Evolutionary conservation across 75 land plant species (phyloP), one percentile per base, ranked within the genome.

Genomic region (Pinus tabuliformis): DNA sequence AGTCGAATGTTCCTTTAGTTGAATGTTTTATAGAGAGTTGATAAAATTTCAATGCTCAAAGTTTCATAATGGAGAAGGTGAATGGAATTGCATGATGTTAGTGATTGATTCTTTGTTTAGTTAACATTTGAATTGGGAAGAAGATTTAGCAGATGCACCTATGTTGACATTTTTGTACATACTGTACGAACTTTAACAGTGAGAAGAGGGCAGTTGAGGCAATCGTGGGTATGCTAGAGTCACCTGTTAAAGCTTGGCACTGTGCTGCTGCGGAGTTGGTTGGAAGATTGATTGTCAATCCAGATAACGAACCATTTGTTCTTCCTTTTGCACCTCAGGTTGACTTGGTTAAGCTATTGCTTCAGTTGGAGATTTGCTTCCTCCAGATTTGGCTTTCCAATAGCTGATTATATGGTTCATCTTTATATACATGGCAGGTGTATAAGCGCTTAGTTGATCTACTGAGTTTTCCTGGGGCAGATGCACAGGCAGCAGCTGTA

Each of bases 401-500:
- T 20, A 8, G 7, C 9, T 18, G 30, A 6, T 57, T 37, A 62
- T 49, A 49, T 45, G 17, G 58, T 36, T 72, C 42, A 73, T 72
- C 18, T 76, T 24, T 42, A 45, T 22, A 39, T 11, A 24, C 79
- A 57, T 57, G 81, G 54, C 87, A 97, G 98, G 86, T 97, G 66
- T 91, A 92, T 73, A 92, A 81, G 75, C 93, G 98, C 11, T 75
- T 97, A 64, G 99, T 97, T 42, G 99, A 94, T 81, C 86, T 97
- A 61, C 75, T 97, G 49, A 92, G 92, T 76, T 72, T 85, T 1
- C 90, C 75, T 39, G 89, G 91, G 39, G 76, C 81, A 16, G 99
- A 97, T 83, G 91, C 95, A 45, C 95, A 92, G 80, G 93, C 99
- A 76, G 95, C 99, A 39, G 95, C 98, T 45, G 90, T 97, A 59